Base-by-base conservation (phyloP, 2,329 filamentous ascomycete genomes). In the Sporothrix brunneoviolacea region DNA sequence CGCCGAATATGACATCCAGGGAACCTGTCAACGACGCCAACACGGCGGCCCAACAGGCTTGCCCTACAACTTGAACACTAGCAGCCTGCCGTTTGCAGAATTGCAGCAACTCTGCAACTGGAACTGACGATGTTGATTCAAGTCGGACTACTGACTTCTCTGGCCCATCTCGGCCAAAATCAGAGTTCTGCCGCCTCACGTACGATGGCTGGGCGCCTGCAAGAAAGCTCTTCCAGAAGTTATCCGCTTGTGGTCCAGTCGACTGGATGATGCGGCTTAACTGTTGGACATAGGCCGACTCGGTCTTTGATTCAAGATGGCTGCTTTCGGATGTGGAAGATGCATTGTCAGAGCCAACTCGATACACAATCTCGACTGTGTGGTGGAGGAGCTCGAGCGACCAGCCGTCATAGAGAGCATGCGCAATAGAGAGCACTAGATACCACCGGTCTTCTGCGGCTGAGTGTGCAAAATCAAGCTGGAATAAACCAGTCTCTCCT, bases 351-450 rank as follows among this genome's bases (percentile, higher is more conserved):
- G 63, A 55, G 4, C 70, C 69, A 4, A 69, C 70, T 4, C 69
- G 42, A 55, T 94, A 95, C 2, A 83, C 80, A n/a, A 66, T 70
- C 15, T 74, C 65, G 1, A 95, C 75, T 59, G 93, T 82, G 38
- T 76, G 70, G 58, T 93, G 88, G 1, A 96, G 66, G 15, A 94
- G 68, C 4, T 74, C 72, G 12, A 96, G 75, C 3, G 90, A 95
- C 79, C 84, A 90, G 1, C 91, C 91, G 61, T 96, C 91, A 57
- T 96, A 96, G 18, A 95, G 73, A 2, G 90, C 88, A 65, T 96
- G 91, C 0, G 90, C 78, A 35, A 95, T 82, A 0, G 88, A 91
- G 1, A 96, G 63, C 4, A 83, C 61, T 2, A 83, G 55, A 50
- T 75, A 79, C 4, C 53, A 65, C 32, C 59, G 61, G 13, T 53